Percentiles rank a stretch among this genome's conserved stretches.
Conservation (phyloP, 768 basidiomycete species). For the Cyclocybe cylindracea region DNA sequence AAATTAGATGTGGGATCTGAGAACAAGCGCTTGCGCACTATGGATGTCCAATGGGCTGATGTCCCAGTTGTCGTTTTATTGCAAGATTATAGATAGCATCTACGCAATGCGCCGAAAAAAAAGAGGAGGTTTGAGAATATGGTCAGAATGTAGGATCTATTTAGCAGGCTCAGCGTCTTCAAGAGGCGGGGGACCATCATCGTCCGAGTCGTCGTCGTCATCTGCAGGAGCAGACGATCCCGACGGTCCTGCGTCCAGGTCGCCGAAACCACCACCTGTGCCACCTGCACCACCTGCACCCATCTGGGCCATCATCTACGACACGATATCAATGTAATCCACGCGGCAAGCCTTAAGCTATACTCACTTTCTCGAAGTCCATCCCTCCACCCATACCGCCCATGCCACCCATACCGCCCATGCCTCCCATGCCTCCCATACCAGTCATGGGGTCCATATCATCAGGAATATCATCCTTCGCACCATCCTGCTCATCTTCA, state of each 20-base stretch:
- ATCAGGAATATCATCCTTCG: conserved; percentile 39
- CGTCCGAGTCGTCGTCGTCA: conserved; percentile 51
- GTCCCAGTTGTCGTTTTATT: no score
- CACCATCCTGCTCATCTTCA: conserved; percentile 92
- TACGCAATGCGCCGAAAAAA: neutral
- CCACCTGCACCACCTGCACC: conserved; percentile 25
- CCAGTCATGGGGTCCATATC: conserved; percentile 54
- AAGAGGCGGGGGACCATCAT: conserved; percentile 79
- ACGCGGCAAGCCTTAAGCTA: neutral
- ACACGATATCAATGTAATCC: neutral
- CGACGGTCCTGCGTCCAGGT: conserved; percentile 18
- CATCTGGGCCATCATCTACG: conserved; percentile 56
- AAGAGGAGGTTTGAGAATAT: neutral
- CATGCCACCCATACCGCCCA: conserved; percentile 62
- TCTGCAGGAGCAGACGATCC: conserved; percentile 23
- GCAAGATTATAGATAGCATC: no score
- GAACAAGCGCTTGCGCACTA: no score
- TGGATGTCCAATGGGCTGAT: no score
- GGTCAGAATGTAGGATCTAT: conserved; percentile 21
- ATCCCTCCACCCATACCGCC: conserved; percentile 56
- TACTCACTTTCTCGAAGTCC: conserved; percentile 65
- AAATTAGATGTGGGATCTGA: neutral
- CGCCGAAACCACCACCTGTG: conserved; percentile 23
- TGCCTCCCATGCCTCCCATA: conserved; percentile 52
- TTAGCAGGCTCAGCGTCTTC: conserved; percentile 61